These are phyloP conservation scores for Artemisia argyi DNA, from an alignment of 129 eudicot species.

Conservation along the genomic window DNA sequence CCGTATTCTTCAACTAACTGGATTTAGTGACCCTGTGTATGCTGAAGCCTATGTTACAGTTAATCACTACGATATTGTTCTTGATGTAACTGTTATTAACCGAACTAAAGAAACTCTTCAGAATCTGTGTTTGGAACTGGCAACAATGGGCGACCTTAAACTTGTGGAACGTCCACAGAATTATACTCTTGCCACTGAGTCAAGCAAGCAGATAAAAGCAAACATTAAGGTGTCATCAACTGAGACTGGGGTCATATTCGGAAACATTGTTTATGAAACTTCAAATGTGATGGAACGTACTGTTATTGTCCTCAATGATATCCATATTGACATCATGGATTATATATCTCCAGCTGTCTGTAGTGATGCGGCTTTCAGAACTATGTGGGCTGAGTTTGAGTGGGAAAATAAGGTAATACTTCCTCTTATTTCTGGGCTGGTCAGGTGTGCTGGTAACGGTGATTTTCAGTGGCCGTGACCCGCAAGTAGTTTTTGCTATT, in stretches of 20 bases:
- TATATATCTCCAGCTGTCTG: slow-evolving; percentile 96
- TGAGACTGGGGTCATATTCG: slow-evolving; percentile 96
- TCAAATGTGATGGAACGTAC: slow-evolving; percentile 87
- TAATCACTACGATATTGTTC: slow-evolving; percentile 93
- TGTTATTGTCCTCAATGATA: slow-evolving; percentile 90
- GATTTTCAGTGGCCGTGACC: too few relatives aligned
- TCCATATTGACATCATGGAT: slow-evolving; percentile 97
- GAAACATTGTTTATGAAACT: slow-evolving; percentile 91
- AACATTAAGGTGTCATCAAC: slow-evolving; percentile 98
- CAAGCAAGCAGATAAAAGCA: slow-evolving; percentile 95
- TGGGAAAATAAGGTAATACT: slow-evolving; percentile 97
- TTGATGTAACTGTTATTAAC: slow-evolving; percentile 92
- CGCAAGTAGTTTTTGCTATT: too few relatives aligned
- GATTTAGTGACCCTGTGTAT: slow-evolving; percentile 95
- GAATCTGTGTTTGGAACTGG: slow-evolving; percentile 91
- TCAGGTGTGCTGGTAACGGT: neutral
- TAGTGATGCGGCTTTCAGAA: slow-evolving; percentile 86
- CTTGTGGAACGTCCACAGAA: slow-evolving; percentile 98
- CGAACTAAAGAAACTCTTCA: slow-evolving; percentile 95
- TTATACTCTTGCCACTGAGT: slow-evolving; percentile 93
- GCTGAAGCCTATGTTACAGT: slow-evolving; percentile 99
- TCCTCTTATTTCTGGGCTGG: neutral
- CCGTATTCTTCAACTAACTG: slow-evolving; percentile 94
- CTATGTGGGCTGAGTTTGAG: slow-evolving; percentile 99
- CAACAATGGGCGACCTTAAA: slow-evolving; percentile 99